phyloP scores from a whole-genome alignment of 2,329 filamentous ascomycete species.

The Alternaria burnsii region DNA sequence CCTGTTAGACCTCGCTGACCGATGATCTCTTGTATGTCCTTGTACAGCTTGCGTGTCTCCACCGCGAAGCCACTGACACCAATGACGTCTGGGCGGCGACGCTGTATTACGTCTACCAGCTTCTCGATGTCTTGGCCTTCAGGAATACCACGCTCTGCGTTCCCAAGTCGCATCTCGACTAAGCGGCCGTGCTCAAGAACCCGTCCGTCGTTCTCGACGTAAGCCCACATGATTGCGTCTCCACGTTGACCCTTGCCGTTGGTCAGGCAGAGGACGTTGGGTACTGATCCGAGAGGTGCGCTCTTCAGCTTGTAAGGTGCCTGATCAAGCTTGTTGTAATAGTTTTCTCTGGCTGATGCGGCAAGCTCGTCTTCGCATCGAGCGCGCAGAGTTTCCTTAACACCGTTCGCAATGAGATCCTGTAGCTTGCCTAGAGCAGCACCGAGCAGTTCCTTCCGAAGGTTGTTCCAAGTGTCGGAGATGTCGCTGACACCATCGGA shows the following conservation, averaged over 20 bases:
- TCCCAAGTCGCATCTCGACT: conserved; percentile 73
- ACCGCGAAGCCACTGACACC: conserved; percentile 88
- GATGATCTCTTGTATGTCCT: conserved; percentile 81
- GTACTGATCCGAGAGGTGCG: conserved; percentile 85
- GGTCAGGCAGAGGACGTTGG: conserved; percentile 85
- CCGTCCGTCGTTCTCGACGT: conserved; percentile 90
- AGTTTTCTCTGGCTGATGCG: conserved; percentile 87
- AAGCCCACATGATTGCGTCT: conserved; percentile 89
- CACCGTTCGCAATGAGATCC: conserved; percentile 83
- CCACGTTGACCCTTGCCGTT: conserved; percentile 82
- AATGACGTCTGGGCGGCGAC: conserved; percentile 87
- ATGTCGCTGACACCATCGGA: conserved; percentile 96
- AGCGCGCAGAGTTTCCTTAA: conserved; percentile 92
- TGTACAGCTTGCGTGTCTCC: conserved; percentile 83
- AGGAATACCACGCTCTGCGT: conserved; percentile 71
- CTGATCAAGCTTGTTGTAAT: conserved; percentile 89
- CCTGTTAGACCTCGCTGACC: conserved; percentile 79
- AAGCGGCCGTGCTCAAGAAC: conserved; percentile 91
- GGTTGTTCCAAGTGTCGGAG: conserved; percentile 92
- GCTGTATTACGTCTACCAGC: conserved; percentile 80
- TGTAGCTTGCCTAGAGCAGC: conserved; percentile 83
- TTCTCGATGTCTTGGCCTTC: conserved; percentile 71
- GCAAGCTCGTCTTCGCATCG: conserved; percentile 93
- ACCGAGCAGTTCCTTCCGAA: conserved; percentile 85
- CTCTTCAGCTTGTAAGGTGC: conserved; percentile 95